Conservation (phyloP, 345 rosid species). For the Lepidium didymum region DNA sequence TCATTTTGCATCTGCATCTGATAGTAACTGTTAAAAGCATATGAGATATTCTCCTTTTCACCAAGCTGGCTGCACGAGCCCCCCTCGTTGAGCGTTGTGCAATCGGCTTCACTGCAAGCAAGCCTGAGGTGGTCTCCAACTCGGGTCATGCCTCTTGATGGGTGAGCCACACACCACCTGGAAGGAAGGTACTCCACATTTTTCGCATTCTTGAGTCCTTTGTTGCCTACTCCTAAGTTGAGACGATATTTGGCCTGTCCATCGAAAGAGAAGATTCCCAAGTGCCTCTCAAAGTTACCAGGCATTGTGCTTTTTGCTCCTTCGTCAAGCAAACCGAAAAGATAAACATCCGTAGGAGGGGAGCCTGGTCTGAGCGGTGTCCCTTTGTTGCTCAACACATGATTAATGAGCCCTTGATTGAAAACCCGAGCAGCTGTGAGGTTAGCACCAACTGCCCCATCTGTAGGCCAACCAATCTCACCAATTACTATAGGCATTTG, state of each 20-base stretch:
- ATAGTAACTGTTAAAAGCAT: constrained; percentile 94
- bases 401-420: constrained; percentile 82
- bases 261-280: constrained; percentile 97
- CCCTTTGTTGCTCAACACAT: constrained; percentile 63
- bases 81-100: constrained; percentile 79
- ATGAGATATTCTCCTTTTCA: constrained; percentile 76
- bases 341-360: constrained; percentile 77
- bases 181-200: constrained; percentile 77
- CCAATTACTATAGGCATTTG: constrained; percentile 92
- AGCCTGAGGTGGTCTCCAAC: constrained; percentile 66
- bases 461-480: constrained; percentile 96
- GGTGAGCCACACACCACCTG: constrained; percentile 94
- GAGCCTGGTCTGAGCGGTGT: constrained; percentile 82
- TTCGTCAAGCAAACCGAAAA: constrained; percentile 87
- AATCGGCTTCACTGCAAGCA: constrained; percentile 81
- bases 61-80: constrained; percentile 87
- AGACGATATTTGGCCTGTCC: constrained; percentile 91
- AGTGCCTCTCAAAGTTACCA: constrained; percentile 90
- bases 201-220: constrained; percentile 55
- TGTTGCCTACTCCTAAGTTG: constrained; percentile 71
- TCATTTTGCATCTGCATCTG: constrained; percentile 78
- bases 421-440: constrained; percentile 77
- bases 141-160: constrained; percentile 50
- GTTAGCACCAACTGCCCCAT: constrained; percentile 78
- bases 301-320: constrained; percentile 80